Percentiles rank a stretch among this genome's conserved stretches.
Conservation (phyloP, 768 basidiomycete species). For the Gymnopilus dilepis region DNA sequence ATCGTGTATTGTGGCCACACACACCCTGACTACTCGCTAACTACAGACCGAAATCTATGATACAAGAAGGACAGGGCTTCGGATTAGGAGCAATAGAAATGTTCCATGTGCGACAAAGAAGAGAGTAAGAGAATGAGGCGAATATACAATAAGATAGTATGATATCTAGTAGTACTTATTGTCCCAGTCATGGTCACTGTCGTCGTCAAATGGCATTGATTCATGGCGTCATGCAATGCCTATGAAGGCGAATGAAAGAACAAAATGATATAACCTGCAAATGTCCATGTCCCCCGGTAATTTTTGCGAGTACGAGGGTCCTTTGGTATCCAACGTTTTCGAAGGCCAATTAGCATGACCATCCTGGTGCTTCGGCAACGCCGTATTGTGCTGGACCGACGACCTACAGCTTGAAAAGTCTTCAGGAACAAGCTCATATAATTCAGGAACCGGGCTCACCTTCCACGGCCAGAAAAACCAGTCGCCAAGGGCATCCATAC, state of each 20-base stretch:
- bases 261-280: too few species aligned
- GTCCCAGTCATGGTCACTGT: slow-evolving; percentile 1
- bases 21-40: too few species aligned
- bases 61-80: background rate
- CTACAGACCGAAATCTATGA: background rate
- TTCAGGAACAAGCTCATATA: too few species aligned
- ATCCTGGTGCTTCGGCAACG: slow-evolving; percentile 40
- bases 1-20: slow-evolving; percentile 1
- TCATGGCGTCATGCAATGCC: background rate
- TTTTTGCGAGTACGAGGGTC: slow-evolving; percentile 59
- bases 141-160: background rate
- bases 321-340: slow-evolving; percentile 73
- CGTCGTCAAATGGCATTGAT: background rate
- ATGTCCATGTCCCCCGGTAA: background rate
- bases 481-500: slow-evolving; percentile 45
- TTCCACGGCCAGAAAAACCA: slow-evolving; percentile 58
- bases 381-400: slow-evolving; percentile 52
- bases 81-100: background rate
- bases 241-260: background rate
- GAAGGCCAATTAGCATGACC: slow-evolving; percentile 53
- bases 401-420: too few species aligned
- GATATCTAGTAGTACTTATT: background rate
- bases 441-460: too few species aligned
- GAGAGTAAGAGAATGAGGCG: background rate
- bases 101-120: background rate